A percentile compares a stretch with the other conserved stretches of the same genome.
Evolutionary conservation across 2,329 filamentous ascomycete genomes (phyloP).

Genomic region (Cytospora mali): DNA sequence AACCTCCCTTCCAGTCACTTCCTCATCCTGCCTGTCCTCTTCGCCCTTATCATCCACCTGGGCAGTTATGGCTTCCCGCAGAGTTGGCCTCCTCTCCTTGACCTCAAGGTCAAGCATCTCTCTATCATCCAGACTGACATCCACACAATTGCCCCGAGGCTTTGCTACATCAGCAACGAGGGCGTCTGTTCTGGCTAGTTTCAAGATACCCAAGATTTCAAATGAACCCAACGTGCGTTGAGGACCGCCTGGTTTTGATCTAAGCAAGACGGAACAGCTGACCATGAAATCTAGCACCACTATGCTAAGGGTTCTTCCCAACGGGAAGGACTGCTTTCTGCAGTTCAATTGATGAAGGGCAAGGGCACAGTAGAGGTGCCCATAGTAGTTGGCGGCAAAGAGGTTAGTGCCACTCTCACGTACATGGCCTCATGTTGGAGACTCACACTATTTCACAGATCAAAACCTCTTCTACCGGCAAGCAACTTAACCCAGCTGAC

Average conservation of each 20-base stretch:
- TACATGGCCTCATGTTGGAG: neutral
- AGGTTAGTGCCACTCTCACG: conserved; percentile 52
- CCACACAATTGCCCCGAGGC: conserved; percentile 19
- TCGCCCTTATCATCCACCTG: neutral
- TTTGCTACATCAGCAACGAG: conserved; percentile 38
- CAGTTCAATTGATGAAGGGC: conserved; percentile 70
- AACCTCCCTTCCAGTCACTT: neutral
- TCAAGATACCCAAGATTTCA: conserved; percentile 82
- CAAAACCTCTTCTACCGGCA: conserved; percentile 65
- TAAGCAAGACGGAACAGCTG: neutral
- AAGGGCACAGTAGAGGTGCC: conserved; percentile 77
- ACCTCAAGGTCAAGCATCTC: conserved; percentile 20
- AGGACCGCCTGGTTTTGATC: conserved; percentile 1
- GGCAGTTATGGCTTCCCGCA: conserved; percentile 26
- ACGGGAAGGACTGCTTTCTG: conserved; percentile 73
- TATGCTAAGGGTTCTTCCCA: conserved; percentile 84
- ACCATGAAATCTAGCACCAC: conserved; percentile 65
- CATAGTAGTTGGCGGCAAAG: conserved; percentile 79
- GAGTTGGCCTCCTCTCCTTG: conserved; percentile 20
- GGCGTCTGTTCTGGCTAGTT: conserved; percentile 70
- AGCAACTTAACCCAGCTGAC: conserved; percentile 81
- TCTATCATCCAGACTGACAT: conserved; percentile 13
- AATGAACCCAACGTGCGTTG: conserved; percentile 93
- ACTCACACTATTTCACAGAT: conserved; percentile 49
- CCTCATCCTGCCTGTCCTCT: neutral